phyloP scores from a whole-genome alignment of 805 yeast genomes.

The Lachancea sp. region DNA sequence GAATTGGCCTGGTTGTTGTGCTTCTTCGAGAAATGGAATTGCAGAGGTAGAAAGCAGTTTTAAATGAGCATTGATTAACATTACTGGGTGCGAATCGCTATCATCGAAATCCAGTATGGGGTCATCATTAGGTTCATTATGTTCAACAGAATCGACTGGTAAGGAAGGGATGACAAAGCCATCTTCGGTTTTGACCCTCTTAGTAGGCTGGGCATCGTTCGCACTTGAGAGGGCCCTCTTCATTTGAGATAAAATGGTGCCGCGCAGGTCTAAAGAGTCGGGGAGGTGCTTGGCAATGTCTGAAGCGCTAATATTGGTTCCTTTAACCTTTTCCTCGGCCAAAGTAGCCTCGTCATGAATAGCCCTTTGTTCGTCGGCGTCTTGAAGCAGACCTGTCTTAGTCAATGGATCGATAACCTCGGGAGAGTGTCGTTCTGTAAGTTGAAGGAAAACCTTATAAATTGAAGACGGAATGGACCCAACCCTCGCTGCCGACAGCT shows the following conservation, averaged over 20 bases:
- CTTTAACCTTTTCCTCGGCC: slow-evolving; percentile 33
- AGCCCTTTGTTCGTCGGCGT: slow-evolving; percentile 36
- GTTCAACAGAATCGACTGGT: slow-evolving; percentile 24
- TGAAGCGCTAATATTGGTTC: slow-evolving; percentile 36
- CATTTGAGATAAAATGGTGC: slow-evolving; percentile 39
- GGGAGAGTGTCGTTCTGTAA: slow-evolving; percentile 54
- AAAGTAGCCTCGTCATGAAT: slow-evolving; percentile 23
- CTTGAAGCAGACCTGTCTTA: slow-evolving; percentile 46
- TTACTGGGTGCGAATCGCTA: slow-evolving; percentile 28
- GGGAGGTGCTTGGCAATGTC: slow-evolving; percentile 41
- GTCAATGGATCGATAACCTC: slow-evolving; percentile 36
- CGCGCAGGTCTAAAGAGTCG: slow-evolving; percentile 38
- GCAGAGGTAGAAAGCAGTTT: slow-evolving; percentile 48
- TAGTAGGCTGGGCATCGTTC: slow-evolving; percentile 19
- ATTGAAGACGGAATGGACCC: slow-evolving; percentile 64
- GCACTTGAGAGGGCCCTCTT: slow-evolving; percentile 34
- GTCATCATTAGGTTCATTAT: slow-evolving; percentile 25
- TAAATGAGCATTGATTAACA: slow-evolving; percentile 56
- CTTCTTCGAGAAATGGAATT: slow-evolving; percentile 55
- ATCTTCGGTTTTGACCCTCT: slow-evolving; percentile 40
- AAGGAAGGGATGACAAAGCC: slow-evolving; percentile 31
- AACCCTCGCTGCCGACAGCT: slow-evolving; percentile 56
- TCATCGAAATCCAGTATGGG: slow-evolving; percentile 33
- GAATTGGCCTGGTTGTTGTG: slow-evolving; percentile 48
- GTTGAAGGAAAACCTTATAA: slow-evolving; percentile 49